Percentiles rank a stretch among this genome's conserved stretches.
Evolutionary conservation across 495 filamentous ascomycete species (phyloP).

Genomic region (Paragyromitra xinjiangensis): DNA sequence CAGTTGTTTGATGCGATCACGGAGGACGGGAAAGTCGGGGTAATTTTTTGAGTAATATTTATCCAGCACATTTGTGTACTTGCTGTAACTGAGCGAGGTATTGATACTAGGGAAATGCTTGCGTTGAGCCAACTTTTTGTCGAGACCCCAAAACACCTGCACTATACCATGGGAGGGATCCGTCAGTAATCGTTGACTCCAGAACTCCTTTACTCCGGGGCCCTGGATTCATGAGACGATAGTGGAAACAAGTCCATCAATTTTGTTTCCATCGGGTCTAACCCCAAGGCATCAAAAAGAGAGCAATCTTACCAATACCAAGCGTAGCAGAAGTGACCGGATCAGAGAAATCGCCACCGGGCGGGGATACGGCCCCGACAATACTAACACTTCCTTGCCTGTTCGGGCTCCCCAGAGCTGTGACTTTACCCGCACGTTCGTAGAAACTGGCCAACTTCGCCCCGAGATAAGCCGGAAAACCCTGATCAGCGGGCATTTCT

Average conservation of each 20-base stretch:
- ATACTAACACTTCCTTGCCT: conserved; percentile 93
- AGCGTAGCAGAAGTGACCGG: conserved; percentile 94
- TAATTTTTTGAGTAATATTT: conserved; percentile 91
- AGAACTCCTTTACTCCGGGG: neutral
- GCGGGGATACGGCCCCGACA: conserved; percentile 95
- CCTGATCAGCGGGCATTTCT: conserved; percentile 99
- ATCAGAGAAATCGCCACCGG: conserved; percentile 99
- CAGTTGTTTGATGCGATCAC: conserved; percentile 91
- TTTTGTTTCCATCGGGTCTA: neutral
- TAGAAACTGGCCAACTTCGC: conserved; percentile 99
- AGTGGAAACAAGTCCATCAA: neutral
- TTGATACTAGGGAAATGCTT: conserved; percentile 99
- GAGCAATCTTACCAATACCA: conserved; percentile 67
- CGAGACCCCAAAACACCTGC: conserved; percentile 99
- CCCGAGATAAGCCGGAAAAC: conserved; percentile 97
- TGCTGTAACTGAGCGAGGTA: conserved; percentile 93
- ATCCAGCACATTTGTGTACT: conserved; percentile 87
- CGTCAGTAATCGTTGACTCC: conserved; percentile 16
- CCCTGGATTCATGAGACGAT: neutral
- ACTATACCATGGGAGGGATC: conserved; percentile 61
- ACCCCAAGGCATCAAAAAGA: neutral
- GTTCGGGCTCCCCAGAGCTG: conserved; percentile 84
- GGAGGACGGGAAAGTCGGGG: conserved; percentile 90
- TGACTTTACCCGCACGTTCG: conserved; percentile 91
- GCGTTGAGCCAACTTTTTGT: conserved; percentile 98